Base-by-base conservation (phyloP, 73 alveolate species). In the Tetrahymena elliotti region DNA sequence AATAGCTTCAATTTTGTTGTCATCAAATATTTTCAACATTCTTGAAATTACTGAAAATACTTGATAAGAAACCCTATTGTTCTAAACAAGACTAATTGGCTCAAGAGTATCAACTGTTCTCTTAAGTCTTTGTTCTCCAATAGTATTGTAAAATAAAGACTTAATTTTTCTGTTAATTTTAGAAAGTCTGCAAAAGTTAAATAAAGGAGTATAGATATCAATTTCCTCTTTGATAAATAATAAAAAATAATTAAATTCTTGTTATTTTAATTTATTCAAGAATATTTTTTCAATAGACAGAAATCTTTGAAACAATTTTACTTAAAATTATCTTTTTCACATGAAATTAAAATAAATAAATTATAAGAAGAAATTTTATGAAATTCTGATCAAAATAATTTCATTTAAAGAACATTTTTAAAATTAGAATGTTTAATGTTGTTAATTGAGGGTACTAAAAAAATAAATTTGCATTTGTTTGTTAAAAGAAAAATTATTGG, bases 1-100 rank as follows among this genome's bases (percentile, higher is more conserved):
- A 34, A 95, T 52, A n/a, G 96, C 98, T 92, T 96, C 98, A 41
- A 96, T 40, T 6, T 94, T 96, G 33, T 83, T 38, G n/a, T 94
- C 93, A n/a, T 24, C 20, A 38, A 94, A 36, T 20, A 53, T 93
- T 39, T 83, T 36, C n/a, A 84, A 20, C 53, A 94, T 83, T 94
- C 82, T 82, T 33, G 93, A 83, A 83, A 83, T 94, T 31, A 53
- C 41, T 38, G 92, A 36, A 35, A 83, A 68, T 38, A 83, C 83
- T 20, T 82, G 35, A 94, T 47, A 93, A 0, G 96, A 94, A 94
- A 83, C 93, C 27, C 36, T 47, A 35, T 83, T 39, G 35, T 83
- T 83, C 38, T 94, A 5, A 31, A 37, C 92, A 39, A 83, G 94
- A 94, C 18, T 83, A 18, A 94, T 83, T 5, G 92, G 92, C 20